Conservation (phyloP, 2,329 filamentous ascomycete species). For the Atkinsonella hypoxylon region DNA sequence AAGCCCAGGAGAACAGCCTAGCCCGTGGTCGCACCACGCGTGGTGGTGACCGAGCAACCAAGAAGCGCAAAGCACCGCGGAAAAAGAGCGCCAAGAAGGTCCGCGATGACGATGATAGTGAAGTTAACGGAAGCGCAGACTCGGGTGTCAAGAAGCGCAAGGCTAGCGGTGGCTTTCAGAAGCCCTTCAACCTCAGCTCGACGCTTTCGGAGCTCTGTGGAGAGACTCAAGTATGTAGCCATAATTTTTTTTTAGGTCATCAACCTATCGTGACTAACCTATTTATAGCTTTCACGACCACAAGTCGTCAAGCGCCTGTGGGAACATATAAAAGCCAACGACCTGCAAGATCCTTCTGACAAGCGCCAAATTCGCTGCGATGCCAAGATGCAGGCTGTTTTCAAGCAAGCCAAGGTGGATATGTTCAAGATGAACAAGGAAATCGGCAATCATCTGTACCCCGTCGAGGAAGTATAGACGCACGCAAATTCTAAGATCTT, state of each 20-base stretch:
- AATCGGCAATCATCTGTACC: constrained; percentile 79
- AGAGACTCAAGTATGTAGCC: constrained; percentile 45
- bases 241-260: not conserved
- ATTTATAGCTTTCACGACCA: constrained; percentile 68
- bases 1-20: constrained; percentile 78
- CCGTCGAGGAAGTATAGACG: constrained; percentile 53
- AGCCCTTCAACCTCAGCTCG: constrained; percentile 63
- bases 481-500: not conserved
- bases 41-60: constrained; percentile 52
- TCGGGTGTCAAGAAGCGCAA: constrained; percentile 56
- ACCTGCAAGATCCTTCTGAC: constrained; percentile 82
- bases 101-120: constrained; percentile 68
- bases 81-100: constrained; percentile 71
- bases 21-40: constrained; percentile 60
- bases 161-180: constrained; percentile 87
- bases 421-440: constrained; percentile 99
- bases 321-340: constrained; percentile 82
- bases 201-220: constrained; percentile 59
- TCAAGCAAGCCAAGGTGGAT: constrained; percentile 81
- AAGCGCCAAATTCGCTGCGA: constrained; percentile 91
- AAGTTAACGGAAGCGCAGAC: constrained; percentile 51
- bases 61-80: constrained; percentile 54
- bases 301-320: constrained; percentile 95
- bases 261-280: not conserved
- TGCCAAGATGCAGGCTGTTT: constrained; percentile 80